Conservation (phyloP, 2,329 filamentous ascomycete genomes). For the Penicillium sp. region DNA sequence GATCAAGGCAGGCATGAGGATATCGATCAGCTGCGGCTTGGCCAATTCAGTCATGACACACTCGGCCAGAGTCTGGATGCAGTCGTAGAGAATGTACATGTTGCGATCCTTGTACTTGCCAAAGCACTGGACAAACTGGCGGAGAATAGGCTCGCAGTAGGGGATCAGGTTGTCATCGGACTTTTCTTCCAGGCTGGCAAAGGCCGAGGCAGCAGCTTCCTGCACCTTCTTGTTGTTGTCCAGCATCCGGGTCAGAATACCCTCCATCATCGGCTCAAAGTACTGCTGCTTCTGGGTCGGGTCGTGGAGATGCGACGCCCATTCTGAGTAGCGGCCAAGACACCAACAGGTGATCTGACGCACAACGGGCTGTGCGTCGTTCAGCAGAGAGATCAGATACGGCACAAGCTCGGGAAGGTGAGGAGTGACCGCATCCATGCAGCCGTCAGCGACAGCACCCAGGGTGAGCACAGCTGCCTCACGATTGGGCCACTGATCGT, state of each 20-base stretch:
- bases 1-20: constrained; percentile 92
- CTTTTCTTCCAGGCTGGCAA: constrained; percentile 94
- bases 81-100: constrained; percentile 98
- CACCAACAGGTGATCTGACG: constrained; percentile 99
- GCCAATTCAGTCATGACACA: constrained; percentile 81
- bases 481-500: constrained; percentile 85
- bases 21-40: constrained; percentile 74
- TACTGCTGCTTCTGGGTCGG: constrained; percentile 69
- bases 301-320: constrained; percentile 77
- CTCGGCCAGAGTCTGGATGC: constrained; percentile 94
- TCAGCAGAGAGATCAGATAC: constrained; percentile 82
- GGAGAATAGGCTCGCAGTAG: constrained; percentile 86
- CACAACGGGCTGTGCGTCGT: constrained; percentile 85
- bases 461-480: constrained; percentile 94
- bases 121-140: constrained; percentile 91
- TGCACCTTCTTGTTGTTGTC: constrained; percentile 98
- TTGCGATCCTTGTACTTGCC: constrained; percentile 96
- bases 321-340: constrained; percentile 86
- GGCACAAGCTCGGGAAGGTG: constrained; percentile 88
- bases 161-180: constrained; percentile 77
- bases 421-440: constrained; percentile 83
- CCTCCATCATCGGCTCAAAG: constrained; percentile 97
- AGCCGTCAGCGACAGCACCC: constrained; percentile 92
- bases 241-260: constrained; percentile 89
- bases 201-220: constrained; percentile 92